Conservation (phyloP, 352 stramenopile genomes). For the Globisporangium iwayamae region DNA sequence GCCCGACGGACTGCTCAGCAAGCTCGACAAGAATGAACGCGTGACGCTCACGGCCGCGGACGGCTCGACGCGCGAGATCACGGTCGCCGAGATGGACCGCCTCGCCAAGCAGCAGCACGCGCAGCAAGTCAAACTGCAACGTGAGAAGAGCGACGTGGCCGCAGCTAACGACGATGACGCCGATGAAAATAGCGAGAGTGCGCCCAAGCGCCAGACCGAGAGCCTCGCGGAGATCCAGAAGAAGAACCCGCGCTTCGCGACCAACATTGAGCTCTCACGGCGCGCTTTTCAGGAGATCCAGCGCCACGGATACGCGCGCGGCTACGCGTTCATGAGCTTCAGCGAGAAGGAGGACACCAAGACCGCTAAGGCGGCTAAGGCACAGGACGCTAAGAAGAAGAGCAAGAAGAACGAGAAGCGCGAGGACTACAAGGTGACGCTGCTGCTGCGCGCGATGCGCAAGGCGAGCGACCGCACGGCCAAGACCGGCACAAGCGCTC, state of each 20-base stretch:
- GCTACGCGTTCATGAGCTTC: conserved; percentile 50
- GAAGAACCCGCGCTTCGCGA: conserved; percentile 44
- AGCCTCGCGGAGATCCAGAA: conserved; percentile 32
- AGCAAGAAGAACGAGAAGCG: conserved; percentile 20
- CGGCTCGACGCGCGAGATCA: conserved; percentile 39
- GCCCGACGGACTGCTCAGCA: conserved; percentile 11
- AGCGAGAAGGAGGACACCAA: conserved; percentile 36
- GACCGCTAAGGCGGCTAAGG: background rate
- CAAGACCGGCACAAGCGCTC: conserved; percentile 26
- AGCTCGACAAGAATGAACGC: conserved; percentile 17
- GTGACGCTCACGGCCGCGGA: conserved; percentile 41
- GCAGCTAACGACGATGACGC: background rate
- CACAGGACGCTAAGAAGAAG: conserved; percentile 13
- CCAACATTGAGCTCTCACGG: conserved; percentile 40
- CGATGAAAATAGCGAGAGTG: conserved; percentile 10
- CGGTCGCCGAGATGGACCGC: conserved; percentile 40
- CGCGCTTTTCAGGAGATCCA: conserved; percentile 53
- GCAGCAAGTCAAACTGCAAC: conserved; percentile 31
- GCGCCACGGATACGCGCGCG: conserved; percentile 51
- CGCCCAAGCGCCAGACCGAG: conserved; percentile 25
- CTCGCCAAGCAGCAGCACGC: conserved; percentile 29
- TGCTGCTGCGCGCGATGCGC: conserved; percentile 39
- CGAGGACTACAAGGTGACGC: conserved; percentile 38
- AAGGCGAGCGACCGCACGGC: conserved; percentile 16
- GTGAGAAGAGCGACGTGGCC: conserved; percentile 2